These are phyloP conservation scores for Coemansia sp. DNA, from an alignment of 192 early-diverging fungal genomes.

Conservation along the genomic window DNA sequence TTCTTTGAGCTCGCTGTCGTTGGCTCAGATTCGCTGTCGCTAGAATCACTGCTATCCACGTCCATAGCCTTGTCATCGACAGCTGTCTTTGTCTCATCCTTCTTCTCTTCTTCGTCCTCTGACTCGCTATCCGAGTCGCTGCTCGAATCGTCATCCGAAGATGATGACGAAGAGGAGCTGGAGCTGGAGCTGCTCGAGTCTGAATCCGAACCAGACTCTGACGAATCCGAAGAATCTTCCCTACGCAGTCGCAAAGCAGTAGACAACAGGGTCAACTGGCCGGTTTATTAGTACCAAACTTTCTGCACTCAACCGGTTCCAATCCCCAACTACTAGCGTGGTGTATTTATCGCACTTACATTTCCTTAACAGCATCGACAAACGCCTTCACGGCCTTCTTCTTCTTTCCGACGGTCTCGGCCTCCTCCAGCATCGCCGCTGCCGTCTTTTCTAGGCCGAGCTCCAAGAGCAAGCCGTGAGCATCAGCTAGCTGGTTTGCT, in stretches of 20 bases:
- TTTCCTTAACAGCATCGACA: background rate
- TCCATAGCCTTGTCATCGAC: slow-evolving; percentile 9
- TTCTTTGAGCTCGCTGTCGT: background rate
- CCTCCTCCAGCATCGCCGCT: slow-evolving; percentile 28
- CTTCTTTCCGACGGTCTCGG: slow-evolving; percentile 9
- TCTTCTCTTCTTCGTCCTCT: background rate
- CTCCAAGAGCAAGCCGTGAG: slow-evolving; percentile 24
- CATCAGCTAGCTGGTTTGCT: slow-evolving; percentile 25
- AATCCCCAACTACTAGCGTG: background rate
- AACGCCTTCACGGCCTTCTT: slow-evolving; percentile 19
- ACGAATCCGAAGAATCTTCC: slow-evolving; percentile 14
- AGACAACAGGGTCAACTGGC: background rate
- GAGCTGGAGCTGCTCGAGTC: slow-evolving; percentile 12
- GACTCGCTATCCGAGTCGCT: slow-evolving; percentile 19
- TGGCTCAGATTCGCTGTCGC: slow-evolving; percentile 8
- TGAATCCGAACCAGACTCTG: slow-evolving; percentile 18
- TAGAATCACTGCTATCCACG: slow-evolving; percentile 10
- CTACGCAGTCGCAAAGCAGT: slow-evolving; percentile 7
- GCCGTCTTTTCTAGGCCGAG: slow-evolving; percentile 33
- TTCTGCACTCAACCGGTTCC: background rate
- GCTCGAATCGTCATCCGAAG: slow-evolving; percentile 8
- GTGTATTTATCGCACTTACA: slow-evolving; percentile 11
- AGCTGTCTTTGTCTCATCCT: background rate
- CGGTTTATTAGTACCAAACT: background rate
- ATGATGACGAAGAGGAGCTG: slow-evolving; percentile 1